Percentiles rank a stretch among this genome's conserved stretches.
phyloP scores from a whole-genome alignment of 2,329 filamentous ascomycete species.

The Fusarium neocosmosporiellum region DNA sequence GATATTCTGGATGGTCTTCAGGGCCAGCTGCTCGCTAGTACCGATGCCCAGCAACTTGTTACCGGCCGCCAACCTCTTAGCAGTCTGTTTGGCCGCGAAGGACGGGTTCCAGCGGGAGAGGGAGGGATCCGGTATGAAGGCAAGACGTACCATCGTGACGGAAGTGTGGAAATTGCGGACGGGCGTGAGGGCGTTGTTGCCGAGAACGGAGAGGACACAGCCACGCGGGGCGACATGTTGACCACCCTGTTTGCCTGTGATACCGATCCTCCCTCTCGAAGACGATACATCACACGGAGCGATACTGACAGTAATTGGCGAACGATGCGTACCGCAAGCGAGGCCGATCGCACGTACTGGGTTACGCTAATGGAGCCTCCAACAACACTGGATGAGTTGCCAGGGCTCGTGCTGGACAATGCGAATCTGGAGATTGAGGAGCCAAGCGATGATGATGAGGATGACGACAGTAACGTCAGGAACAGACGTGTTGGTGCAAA shows the following conservation, averaged over 20 bases:
- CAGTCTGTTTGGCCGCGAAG: slow-evolving; percentile 78
- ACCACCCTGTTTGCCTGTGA: slow-evolving; percentile 61
- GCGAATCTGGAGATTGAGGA: slow-evolving; percentile 43
- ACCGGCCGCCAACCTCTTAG: slow-evolving; percentile 81
- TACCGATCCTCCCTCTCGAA: slow-evolving; percentile 44
- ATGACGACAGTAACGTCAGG: slow-evolving; percentile 23
- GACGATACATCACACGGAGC: slow-evolving; percentile 43
- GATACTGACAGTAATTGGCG: slow-evolving; percentile 52
- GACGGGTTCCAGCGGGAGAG: slow-evolving; percentile 73
- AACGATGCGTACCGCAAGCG: slow-evolving; percentile 47
- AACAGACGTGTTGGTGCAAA: slow-evolving; percentile 38
- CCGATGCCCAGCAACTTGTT: slow-evolving; percentile 80
- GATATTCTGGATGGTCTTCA: slow-evolving; percentile 84
- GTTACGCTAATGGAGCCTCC: slow-evolving; percentile 60
- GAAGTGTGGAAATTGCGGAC: slow-evolving; percentile 72
- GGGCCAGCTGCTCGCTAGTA: slow-evolving; percentile 80
- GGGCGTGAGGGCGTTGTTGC: slow-evolving; percentile 67
- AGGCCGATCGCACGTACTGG: slow-evolving; percentile 55
- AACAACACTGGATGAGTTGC: slow-evolving; percentile 55
- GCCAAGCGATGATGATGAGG: slow-evolving; percentile 44
- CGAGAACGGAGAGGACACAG: slow-evolving; percentile 69
- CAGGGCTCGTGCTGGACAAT: slow-evolving; percentile 52
- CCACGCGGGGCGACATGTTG: slow-evolving; percentile 70
- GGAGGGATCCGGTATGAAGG: slow-evolving; percentile 69
- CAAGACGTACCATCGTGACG: slow-evolving; percentile 71